Conservation (phyloP, 2,329 filamentous ascomycete genomes). For the Ambrosiella xylebori region DNA sequence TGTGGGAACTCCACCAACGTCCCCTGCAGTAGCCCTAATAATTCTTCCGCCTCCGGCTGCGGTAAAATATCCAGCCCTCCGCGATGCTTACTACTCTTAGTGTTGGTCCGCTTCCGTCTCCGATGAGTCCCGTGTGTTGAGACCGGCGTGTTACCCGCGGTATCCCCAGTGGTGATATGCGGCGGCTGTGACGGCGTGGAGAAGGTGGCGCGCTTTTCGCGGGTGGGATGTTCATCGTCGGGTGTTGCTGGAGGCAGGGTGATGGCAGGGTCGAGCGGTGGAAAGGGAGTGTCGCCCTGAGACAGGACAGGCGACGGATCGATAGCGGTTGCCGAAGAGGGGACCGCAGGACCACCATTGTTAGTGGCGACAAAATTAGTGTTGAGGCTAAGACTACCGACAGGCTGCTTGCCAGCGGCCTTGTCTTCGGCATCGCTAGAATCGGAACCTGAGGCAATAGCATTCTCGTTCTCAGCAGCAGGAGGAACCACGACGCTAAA, state of each 20-base stretch:
- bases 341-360: not conserved
- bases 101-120: slow-evolving; percentile 50
- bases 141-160: not conserved
- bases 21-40: slow-evolving; percentile 70
- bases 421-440: not conserved
- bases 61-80: slow-evolving; percentile 62
- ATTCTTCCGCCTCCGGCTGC: slow-evolving; percentile 59
- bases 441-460: slow-evolving; percentile 1
- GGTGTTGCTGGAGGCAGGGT: slow-evolving; percentile 9
- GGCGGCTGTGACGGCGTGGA: slow-evolving; percentile 34
- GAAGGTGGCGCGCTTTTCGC: slow-evolving; percentile 39
- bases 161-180: slow-evolving; percentile 15
- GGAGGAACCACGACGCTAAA: slow-evolving; percentile 18
- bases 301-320: slow-evolving; percentile 26
- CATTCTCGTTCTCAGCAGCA: not conserved
- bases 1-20: slow-evolving; percentile 86
- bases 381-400: slow-evolving; percentile 16
- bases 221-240: slow-evolving; percentile 12
- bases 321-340: slow-evolving; percentile 17
- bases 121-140: slow-evolving; percentile 30
- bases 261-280: slow-evolving; percentile 26
- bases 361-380: slow-evolving; percentile 15
- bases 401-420: too few species aligned
- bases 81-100: slow-evolving; percentile 48
- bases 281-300: slow-evolving; percentile 29